Evolutionary conservation across 768 basidiomycete genomes (phyloP).

Genomic region (Trametes meyenii): DNA sequence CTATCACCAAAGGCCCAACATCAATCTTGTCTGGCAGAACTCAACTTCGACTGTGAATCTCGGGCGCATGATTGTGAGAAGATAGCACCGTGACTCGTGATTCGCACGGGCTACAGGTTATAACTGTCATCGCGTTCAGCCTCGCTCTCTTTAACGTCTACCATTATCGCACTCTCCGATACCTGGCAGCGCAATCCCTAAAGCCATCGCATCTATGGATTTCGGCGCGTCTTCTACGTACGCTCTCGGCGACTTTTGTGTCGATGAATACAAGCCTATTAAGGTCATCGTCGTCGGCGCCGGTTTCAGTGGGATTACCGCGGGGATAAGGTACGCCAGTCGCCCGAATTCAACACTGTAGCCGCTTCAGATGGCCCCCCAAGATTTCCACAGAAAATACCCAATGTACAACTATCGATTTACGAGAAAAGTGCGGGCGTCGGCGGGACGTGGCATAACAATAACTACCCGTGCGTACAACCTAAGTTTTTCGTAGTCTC

Average conservation of each 20-base stretch:
- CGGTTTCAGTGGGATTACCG: constrained; percentile 60
- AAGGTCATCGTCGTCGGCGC: constrained; percentile 61
- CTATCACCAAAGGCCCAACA: too few relatives aligned
- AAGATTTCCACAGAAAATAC: constrained; percentile 31
- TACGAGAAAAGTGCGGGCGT: constrained; percentile 63
- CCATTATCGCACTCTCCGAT: constrained; percentile 10
- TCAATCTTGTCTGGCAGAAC: too few relatives aligned
- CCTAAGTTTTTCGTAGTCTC: not conserved
- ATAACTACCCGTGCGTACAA: constrained; percentile 53
- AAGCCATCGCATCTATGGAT: not conserved
- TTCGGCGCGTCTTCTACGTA: not conserved
- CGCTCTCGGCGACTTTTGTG: constrained; percentile 45
- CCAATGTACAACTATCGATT: constrained; percentile 55
- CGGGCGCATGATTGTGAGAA: too few relatives aligned
- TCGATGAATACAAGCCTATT: constrained; percentile 56
- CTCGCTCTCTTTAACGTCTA: too few relatives aligned
- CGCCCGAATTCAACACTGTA: not conserved
- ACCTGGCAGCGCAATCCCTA: not conserved
- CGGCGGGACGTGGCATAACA: constrained; percentile 65
- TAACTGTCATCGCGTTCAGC: too few relatives aligned
- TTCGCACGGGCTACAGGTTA: too few relatives aligned
- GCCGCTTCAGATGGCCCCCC: not conserved
- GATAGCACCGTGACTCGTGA: too few relatives aligned
- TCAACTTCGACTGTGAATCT: too few relatives aligned
- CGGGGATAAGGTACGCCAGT: constrained; percentile 50